These are phyloP conservation scores for Penicillium griseofulvum DNA, from an alignment of 2,329 filamentous ascomycete genomes.

Conservation along the genomic window DNA sequence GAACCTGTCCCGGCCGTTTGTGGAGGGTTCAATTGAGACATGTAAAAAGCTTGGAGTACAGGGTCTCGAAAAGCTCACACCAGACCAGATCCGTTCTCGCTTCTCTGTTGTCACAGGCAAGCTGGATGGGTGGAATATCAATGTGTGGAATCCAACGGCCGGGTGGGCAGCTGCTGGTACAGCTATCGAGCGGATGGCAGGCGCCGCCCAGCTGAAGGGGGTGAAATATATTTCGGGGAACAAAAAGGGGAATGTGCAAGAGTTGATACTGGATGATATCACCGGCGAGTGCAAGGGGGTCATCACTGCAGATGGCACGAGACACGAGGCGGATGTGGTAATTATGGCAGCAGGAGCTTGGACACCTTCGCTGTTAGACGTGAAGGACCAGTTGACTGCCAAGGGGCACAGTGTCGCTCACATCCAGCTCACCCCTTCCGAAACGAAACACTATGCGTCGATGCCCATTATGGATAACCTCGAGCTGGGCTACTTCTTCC, in stretches of 20 bases:
- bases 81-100: constrained; percentile 8
- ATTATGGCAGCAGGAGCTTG: constrained; percentile 19
- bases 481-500: constrained; percentile 16
- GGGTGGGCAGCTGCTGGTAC: constrained; percentile 19
- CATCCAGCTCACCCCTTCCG: constrained; percentile 17
- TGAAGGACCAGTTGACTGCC: constrained; percentile 16
- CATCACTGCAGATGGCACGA: constrained; percentile 11
- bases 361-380: constrained; percentile 15
- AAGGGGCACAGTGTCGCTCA: constrained; percentile 18
- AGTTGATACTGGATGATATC: constrained; percentile 9
- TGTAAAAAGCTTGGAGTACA: constrained; percentile 13
- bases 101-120: constrained; percentile 14
- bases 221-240: constrained; percentile 19
- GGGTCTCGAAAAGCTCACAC: constrained; percentile 13
- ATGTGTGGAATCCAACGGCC: constrained; percentile 20
- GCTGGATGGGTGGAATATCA: constrained; percentile 20
- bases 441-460: constrained; percentile 12
- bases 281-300: constrained; percentile 10
- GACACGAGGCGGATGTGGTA: constrained; percentile 15
- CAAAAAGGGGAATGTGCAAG: constrained; percentile 6
- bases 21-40: constrained; percentile 18
- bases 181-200: constrained; percentile 16
- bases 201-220: constrained; percentile 16
- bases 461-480: constrained; percentile 19
- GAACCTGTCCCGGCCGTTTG: constrained; percentile 17